Percentiles rank a stretch among this genome's conserved stretches.
Evolutionary conservation across 306 rosid genomes (phyloP).

Genomic region (Luffa acutangula): DNA sequence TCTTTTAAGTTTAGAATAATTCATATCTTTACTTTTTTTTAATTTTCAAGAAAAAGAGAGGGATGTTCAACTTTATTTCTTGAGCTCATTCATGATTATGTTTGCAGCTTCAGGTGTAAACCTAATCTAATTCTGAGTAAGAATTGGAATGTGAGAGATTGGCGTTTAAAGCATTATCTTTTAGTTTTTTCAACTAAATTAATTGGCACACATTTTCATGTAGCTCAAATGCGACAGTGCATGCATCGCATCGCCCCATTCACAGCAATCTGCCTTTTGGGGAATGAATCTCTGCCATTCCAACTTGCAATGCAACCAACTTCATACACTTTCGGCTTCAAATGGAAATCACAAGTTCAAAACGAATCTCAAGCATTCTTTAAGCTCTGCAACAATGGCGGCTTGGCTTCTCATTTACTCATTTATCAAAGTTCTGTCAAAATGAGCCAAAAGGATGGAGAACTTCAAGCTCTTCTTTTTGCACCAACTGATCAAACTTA

Average conservation of each 20-base stretch:
- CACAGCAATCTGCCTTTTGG: background rate
- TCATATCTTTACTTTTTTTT: background rate
- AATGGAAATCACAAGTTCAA: background rate
- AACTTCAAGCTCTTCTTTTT: background rate
- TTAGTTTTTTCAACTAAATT: background rate
- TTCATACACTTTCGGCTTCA: background rate
- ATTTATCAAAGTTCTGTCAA: background rate
- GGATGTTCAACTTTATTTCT: background rate
- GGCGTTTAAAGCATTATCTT: background rate
- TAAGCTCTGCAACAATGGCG: background rate
- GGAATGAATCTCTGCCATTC: background rate
- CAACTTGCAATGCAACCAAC: background rate
- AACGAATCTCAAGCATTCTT: background rate
- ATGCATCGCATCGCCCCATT: background rate
- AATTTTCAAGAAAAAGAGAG: background rate
- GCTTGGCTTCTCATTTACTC: background rate
- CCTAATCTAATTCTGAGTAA: background rate
- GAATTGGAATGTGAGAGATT: background rate
- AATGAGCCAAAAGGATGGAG: background rate
- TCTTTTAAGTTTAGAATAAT: too few species aligned
- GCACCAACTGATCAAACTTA: background rate
- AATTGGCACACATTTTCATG: slow-evolving; percentile 6
- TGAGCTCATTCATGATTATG: background rate
- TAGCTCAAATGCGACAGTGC: background rate
- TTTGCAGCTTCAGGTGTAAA: background rate